Base-by-base conservation (phyloP, 805 yeast species). In the Myxozyma geophila region DNA sequence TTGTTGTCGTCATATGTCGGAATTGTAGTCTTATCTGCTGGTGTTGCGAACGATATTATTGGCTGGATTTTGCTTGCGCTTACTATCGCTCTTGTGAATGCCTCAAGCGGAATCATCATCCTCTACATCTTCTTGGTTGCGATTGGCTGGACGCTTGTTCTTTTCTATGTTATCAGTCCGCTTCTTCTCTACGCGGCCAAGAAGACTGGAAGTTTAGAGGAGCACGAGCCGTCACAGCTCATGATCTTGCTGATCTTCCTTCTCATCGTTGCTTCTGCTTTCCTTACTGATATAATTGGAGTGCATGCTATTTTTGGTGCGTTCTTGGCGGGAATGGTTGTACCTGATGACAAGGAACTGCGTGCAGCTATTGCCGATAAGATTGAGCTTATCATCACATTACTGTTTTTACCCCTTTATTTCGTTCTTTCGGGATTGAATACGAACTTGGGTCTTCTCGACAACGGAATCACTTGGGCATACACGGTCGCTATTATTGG, bases 281-380 rank as follows among this genome's bases (percentile, higher is more conserved):
- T 89, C 75, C 88, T 84, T 73, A 89, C 96, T 1, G 92, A 88
- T 73, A 87, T 89, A 62, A 87, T 89, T 66, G 96, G 96, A 5
- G 93, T 88, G 10, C 96, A 89, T 75, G 89, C 95, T 0, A 89
- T 89, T 69, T 89, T 89, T 75, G 96, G 96, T 48, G 95, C 93
- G 0, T 90, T 89, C 71, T 81, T 89, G 75, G 85, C 86, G 12
- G 96, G 96, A 4, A 78, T 87, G 39, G 83, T 89, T 57, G 83
- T 89, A 7, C 96, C 96, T 8, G 80, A 93, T 70, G 92, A 89
- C 55, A 84, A 87, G 70, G 88, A 88, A 17, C 88, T 86, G 72
- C 91, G 87, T 17, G 82, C 88, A 46, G 82, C 82, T 47, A 77
- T 89, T 54, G 87, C 90, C 1, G 90, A 86, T 68, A 86, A 88